A percentile compares a stretch with the other conserved stretches of the same genome.
Conservation (phyloP, 768 basidiomycete genomes). For the Mycena sanguinolenta region DNA sequence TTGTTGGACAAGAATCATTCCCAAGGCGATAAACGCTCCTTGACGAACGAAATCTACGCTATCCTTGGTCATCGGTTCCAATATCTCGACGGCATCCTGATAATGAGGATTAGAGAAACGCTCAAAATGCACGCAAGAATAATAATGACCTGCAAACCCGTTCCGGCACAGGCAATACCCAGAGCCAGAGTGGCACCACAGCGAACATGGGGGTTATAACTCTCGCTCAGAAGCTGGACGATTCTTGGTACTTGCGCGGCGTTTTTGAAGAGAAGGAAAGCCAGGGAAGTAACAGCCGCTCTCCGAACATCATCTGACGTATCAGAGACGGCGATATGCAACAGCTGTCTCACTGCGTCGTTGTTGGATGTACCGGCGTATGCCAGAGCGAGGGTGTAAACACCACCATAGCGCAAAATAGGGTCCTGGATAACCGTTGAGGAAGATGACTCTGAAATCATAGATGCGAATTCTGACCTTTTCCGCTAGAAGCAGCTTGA, state of each 20-base stretch:
- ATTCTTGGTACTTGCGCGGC: constrained; percentile 96
- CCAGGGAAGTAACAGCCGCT: constrained; percentile 95
- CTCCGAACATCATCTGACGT: constrained; percentile 97
- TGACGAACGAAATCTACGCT: constrained; percentile 98
- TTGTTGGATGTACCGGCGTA: constrained; percentile 98
- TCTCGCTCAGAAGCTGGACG: constrained; percentile 96
- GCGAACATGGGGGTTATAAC: constrained; percentile 98
- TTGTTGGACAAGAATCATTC: constrained; percentile 97
- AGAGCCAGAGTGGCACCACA: constrained; percentile 97
- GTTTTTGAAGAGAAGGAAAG: constrained; percentile 97
- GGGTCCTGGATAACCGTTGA: constrained; percentile 75
- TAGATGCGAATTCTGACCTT: constrained; percentile 67
- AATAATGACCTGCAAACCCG: constrained; percentile 84
- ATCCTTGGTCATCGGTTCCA: constrained; percentile 99
- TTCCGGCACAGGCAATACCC: constrained; percentile 97
- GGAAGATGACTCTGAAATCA: background rate
- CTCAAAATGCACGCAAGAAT: background rate
- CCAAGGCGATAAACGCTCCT: constrained; percentile 94
- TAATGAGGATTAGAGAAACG: constrained; percentile 20
- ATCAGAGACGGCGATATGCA: constrained; percentile 98
- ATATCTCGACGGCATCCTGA: constrained; percentile 94
- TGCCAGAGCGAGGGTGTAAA: constrained; percentile 95
- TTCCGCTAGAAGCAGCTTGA: constrained; percentile 83
- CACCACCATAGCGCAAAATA: constrained; percentile 96
- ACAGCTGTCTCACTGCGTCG: constrained; percentile 87